Evolutionary conservation across 805 yeast species (phyloP), one percentile per base, ranked within the genome.

Genomic region (Sugiyamaella marilandica): DNA sequence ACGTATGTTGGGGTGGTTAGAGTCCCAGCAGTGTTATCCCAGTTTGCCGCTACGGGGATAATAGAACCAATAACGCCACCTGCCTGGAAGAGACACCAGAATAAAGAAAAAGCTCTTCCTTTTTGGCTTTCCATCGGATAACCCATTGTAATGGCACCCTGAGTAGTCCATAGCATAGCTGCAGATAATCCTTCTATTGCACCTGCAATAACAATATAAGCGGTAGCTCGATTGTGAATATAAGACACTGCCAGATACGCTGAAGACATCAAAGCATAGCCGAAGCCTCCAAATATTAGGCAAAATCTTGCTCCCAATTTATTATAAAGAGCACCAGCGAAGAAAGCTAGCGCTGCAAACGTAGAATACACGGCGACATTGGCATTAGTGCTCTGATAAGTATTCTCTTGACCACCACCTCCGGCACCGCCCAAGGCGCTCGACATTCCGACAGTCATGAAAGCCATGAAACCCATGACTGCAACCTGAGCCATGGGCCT

Each of bases 51-150:
- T 62, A 80, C 72, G n/a, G 84, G 83, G 58, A 80, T 74, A 45
- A 77, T 67, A 9, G 78, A 68, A 46, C 84, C 84, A 58, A 80
- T 77, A 50, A 80, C 84, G 14, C 79, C 81, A 64, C 84, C 84
- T 56, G 77, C 67, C 66, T 79, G 78, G 71, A 80, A 80, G 50
- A 80, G 78, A 54, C 76, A 70, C 84, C 84, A 80, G 62, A 79
- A 80, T 14, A 74, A 65, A 72, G 77, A 75, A 49, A 80, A 71
- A 47, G 76, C 79, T 32, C 69, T 67, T 46, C 81, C 84, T 65
- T 80, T 80, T 10, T 55, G 67, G 35, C 65, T 61, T 65, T 80
- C 84, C 18, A 76, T 63, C 1, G 84, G 79, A 55, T 80, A 80
- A n/a, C 80, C 69, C 74, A 80, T 74, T 41, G 46, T 53, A 54